phyloP scores from a whole-genome alignment of 73 alveolate species.

The Paramecium bursaria region DNA sequence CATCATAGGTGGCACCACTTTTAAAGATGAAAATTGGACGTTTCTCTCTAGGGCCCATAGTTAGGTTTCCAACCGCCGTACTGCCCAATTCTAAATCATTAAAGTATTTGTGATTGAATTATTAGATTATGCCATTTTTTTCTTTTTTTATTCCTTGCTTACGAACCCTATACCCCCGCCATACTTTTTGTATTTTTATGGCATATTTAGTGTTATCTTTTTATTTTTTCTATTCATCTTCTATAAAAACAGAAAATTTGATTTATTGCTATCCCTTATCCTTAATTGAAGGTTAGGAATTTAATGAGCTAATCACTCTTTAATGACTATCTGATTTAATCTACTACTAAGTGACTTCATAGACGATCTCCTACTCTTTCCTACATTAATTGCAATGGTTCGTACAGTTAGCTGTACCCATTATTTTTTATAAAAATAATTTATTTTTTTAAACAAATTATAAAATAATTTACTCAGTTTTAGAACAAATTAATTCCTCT shows the following conservation, averaged over 20 bases:
- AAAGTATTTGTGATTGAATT: slow-evolving; percentile 11
- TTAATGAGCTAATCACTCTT: too few relatives aligned
- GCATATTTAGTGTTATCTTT: neutral
- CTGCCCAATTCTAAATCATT: slow-evolving; percentile 28
- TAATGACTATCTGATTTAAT: too few relatives aligned
- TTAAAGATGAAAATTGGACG: slow-evolving; percentile 69
- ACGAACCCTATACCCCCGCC: slow-evolving; percentile 46
- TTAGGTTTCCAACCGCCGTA: neutral
- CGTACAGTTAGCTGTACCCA: too few relatives aligned
- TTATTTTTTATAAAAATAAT: too few relatives aligned
- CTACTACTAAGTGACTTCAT: too few relatives aligned
- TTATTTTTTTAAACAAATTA: too few relatives aligned
- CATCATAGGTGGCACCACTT: slow-evolving; percentile 81
- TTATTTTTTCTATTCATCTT: slow-evolving; percentile 10
- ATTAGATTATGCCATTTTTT: neutral
- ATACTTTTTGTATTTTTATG: slow-evolving; percentile 4
- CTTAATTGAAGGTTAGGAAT: too few relatives aligned
- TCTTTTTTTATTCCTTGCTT: neutral
- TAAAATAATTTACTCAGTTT: too few relatives aligned
- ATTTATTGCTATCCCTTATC: slow-evolving; percentile 1
- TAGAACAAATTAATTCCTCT: too few relatives aligned
- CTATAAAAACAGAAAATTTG: slow-evolving; percentile 18
- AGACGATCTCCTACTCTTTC: too few relatives aligned
- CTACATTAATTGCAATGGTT: too few relatives aligned
- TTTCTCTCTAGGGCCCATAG: slow-evolving; percentile 37